phyloP scores from a whole-genome alignment of 148 eudicot genomes.

The Amaranthus cruentus region DNA sequence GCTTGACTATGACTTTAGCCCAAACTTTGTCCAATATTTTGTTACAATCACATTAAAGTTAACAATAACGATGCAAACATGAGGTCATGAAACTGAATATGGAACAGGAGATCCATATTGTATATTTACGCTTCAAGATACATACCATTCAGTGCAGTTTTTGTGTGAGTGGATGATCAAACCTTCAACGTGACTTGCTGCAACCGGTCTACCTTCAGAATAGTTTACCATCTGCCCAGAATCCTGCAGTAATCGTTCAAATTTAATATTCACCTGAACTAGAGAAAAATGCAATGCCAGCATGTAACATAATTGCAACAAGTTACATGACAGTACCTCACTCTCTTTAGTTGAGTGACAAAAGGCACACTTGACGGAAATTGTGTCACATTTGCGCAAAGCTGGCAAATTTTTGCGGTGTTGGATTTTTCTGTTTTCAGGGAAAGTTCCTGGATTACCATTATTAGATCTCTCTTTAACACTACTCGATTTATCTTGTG shows the following conservation, averaged over 20 bases:
- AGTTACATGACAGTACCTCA: slow-evolving; percentile 37
- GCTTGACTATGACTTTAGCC: background rate
- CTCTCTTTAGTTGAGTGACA: slow-evolving; percentile 67
- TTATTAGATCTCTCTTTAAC: slow-evolving; percentile 8
- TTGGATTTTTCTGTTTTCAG: slow-evolving; percentile 14
- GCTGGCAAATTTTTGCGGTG: slow-evolving; percentile 16
- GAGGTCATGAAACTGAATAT: background rate
- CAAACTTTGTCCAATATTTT: background rate
- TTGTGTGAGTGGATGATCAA: slow-evolving; percentile 63
- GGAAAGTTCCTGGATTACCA: background rate
- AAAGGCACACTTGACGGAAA: slow-evolving; percentile 55
- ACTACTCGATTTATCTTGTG: slow-evolving; percentile 23
- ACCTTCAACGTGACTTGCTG: slow-evolving; percentile 39
- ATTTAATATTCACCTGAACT: background rate
- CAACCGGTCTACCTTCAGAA: slow-evolving; percentile 60
- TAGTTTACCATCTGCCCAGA: slow-evolving; percentile 73
- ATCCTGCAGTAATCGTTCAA: slow-evolving; percentile 38
- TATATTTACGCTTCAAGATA: background rate
- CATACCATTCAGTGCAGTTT: slow-evolving; percentile 81
- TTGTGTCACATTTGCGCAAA: slow-evolving; percentile 46
- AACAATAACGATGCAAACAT: background rate
- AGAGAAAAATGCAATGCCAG: background rate
- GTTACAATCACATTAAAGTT: background rate
- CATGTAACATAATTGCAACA: background rate
- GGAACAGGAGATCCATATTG: background rate